Percentiles rank a stretch among this genome's conserved stretches.
Evolutionary conservation across 2,329 filamentous ascomycete genomes (phyloP).

Genomic region (Xylaria sp.): DNA sequence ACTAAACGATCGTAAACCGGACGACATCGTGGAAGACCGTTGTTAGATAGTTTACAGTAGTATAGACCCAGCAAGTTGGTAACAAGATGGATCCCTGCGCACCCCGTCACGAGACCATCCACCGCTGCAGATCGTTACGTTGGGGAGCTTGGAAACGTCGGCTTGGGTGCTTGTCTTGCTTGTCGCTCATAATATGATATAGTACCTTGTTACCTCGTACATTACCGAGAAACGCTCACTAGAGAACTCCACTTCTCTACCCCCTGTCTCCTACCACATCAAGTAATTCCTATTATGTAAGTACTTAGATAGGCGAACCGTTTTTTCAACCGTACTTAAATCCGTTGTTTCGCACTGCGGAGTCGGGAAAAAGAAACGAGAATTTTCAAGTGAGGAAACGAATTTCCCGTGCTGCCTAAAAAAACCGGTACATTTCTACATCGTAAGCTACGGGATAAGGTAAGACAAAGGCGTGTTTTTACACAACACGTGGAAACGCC

Average conservation of each 20-base stretch:
- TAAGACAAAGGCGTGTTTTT: not conserved
- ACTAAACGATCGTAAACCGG: not conserved
- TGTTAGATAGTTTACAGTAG: not conserved
- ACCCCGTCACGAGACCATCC: conserved; percentile 20
- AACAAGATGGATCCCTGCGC: conserved; percentile 6
- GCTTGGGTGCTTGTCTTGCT: not conserved
- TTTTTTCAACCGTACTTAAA: not conserved
- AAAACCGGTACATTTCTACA: not conserved
- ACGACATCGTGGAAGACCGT: not conserved
- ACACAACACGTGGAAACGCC: conserved; percentile 7
- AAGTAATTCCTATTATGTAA: conserved; percentile 1
- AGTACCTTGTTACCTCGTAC: too few relatives aligned
- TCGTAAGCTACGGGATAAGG: not conserved
- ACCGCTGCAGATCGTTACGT: conserved; percentile 16
- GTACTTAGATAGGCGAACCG: not conserved
- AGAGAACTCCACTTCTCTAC: not conserved
- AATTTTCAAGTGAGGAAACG: not conserved
- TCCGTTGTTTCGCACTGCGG: not conserved
- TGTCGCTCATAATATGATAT: not conserved
- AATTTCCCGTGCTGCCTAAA: not conserved
- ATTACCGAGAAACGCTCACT: conserved; percentile 1
- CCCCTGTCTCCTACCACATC: not conserved
- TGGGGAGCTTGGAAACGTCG: not conserved
- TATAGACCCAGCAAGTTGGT: conserved; percentile 21
- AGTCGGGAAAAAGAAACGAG: conserved; percentile 1